Conservation (phyloP, 2,329 filamentous ascomycete species). For the Lanzia echinophila region DNA sequence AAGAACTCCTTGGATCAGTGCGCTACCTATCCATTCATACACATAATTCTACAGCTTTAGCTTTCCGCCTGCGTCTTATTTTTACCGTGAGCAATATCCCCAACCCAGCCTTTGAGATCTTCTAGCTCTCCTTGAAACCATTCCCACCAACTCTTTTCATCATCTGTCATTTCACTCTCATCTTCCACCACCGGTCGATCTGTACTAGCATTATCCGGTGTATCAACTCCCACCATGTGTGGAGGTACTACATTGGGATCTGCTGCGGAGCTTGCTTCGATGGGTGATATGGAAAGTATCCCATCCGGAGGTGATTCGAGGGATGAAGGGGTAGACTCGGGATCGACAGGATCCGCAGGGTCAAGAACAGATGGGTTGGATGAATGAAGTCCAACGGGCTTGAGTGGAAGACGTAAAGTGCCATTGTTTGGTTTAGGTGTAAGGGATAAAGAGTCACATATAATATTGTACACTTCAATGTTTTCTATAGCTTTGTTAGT, state of each 20-base stretch:
- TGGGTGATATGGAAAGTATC: constrained; percentile 25
- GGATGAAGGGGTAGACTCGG: constrained; percentile 23
- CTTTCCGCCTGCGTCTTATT: not conserved
- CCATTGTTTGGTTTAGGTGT: constrained; percentile 76
- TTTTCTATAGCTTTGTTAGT: constrained; percentile 59
- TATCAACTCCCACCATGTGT: constrained; percentile 25
- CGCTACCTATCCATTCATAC: not conserved
- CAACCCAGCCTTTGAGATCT: constrained; percentile 31
- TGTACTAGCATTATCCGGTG: constrained; percentile 13
- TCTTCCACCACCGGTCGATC: constrained; percentile 21
- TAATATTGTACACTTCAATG: constrained; percentile 86
- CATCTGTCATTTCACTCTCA: constrained; percentile 20
- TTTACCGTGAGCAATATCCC: not conserved
- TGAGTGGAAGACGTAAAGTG: constrained; percentile 66
- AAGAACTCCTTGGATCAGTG: not conserved
- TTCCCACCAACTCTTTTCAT: constrained; percentile 39
- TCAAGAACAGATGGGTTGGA: constrained; percentile 41
- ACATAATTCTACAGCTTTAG: not conserved
- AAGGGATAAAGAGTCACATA: constrained; percentile 81
- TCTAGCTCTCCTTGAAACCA: constrained; percentile 46
- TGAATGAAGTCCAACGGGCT: constrained; percentile 41
- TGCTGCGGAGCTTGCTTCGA: constrained; percentile 24
- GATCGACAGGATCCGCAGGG: constrained; percentile 41
- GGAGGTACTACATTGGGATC: constrained; percentile 24
- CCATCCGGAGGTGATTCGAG: constrained; percentile 14